Conservation (phyloP, 371 early-diverging fungal genomes). For the Synchytrium microbalum region DNA sequence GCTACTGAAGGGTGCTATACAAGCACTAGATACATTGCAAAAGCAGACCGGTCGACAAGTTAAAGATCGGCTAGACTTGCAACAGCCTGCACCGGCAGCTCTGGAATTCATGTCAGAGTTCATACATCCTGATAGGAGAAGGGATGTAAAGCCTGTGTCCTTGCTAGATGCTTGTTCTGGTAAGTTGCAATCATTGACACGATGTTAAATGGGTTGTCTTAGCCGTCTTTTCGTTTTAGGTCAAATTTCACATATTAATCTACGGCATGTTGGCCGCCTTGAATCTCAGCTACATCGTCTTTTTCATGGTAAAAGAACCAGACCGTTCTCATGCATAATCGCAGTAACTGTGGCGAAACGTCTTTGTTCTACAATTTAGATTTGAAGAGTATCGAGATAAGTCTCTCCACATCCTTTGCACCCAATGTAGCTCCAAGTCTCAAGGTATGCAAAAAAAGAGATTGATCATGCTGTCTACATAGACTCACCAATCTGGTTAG, state of each 20-base stretch:
- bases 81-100: conserved; percentile 2
- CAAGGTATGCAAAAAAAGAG: too few species aligned
- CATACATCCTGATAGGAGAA: conserved; percentile 8
- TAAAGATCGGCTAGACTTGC: conserved; percentile 5
- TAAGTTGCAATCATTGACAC: too few species aligned
- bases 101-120: conserved; percentile 15
- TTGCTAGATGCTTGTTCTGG: conserved; percentile 2
- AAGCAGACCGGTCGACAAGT: conserved; percentile 5
- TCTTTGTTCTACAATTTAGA: not conserved
- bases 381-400: not conserved
- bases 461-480: too few species aligned
- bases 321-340: not conserved
- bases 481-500: too few species aligned
- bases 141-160: conserved; percentile 3
- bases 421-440: not conserved
- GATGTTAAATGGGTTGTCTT: too few species aligned
- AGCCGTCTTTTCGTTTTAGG: not conserved
- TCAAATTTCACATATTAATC: conserved; percentile 10
- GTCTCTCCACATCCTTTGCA: not conserved
- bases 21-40: conserved; percentile 5
- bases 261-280: conserved; percentile 14
- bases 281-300: conserved; percentile 11
- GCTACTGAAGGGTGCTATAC: conserved; percentile 1
- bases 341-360: not conserved
- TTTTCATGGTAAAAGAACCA: conserved; percentile 7